Evolutionary conservation across 805 yeast genomes (phyloP), one percentile per base, ranked within the genome.

Genomic region (Jamesozyma gamospora): DNA sequence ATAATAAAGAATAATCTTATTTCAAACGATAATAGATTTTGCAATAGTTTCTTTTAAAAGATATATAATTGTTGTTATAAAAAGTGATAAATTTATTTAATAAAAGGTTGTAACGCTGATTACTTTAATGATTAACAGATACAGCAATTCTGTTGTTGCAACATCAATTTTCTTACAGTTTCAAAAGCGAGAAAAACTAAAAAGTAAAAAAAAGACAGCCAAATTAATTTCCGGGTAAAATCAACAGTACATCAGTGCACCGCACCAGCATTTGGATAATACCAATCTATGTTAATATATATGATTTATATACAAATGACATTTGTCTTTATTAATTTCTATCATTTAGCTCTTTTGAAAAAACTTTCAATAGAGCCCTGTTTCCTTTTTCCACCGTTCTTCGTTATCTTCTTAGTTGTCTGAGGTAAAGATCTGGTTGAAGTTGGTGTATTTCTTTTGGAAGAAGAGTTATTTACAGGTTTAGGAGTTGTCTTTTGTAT

Each of bases 331-430:
- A 32, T 21, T 21, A n/a, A 29, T 14, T 7, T 14, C 15, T 14
- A n/a, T 30, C 32, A 32, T 32, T 32, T 32, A 15, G 39, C 33
- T 30, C 44, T 50, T 43, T 53, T 56, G 45, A 59, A 59, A 43
- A 59, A 59, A 43, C 50, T 53, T 42, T 55, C 61, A 13, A 59
- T 46, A 5, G 64, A 54, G 1, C 57, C 55, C 35, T 59, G 64
- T 14, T 53, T 53, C 41, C 47, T 55, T 42, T 48, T 54, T 13
- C 46, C 37, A 21, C 24, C 8, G 8, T 21, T 21, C 8, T 21
- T 21, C 24, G 24, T 8, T 21, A 21, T 21, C 8, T 21, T 21
- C 24, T 8, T 5, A 8, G 24, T 21, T 6, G 24, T 21, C 5
- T 21, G 5, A 21, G 8, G 24, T 21, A 5, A 8, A 6, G 24